A percentile compares a stretch with the other conserved stretches of the same genome.
Evolutionary conservation across 208 protist genomes (phyloP).

Genomic region (Acanthamoeba castellanii): DNA sequence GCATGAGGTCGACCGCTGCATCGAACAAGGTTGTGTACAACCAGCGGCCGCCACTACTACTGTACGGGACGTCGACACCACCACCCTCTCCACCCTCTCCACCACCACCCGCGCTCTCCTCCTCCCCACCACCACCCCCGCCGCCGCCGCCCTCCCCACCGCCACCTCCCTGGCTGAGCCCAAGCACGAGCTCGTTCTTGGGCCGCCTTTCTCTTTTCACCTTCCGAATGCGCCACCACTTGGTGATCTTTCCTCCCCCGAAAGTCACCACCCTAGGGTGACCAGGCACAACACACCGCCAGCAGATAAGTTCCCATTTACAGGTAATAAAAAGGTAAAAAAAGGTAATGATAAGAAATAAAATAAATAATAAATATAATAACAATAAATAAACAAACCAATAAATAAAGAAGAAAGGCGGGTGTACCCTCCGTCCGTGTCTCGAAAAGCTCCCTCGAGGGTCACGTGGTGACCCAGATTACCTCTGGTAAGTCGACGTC

Average conservation of each 20-base stretch:
- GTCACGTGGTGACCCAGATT: constrained; percentile 41
- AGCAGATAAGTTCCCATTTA: background rate
- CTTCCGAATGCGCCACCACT: background rate
- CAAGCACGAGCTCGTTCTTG: no score
- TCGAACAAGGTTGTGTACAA: constrained; percentile 49
- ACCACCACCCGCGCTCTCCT: background rate
- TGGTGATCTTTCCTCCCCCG: constrained; percentile 55
- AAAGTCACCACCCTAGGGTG: constrained; percentile 9
- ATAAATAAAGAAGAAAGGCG: background rate
- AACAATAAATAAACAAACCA: no score
- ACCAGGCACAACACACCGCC: background rate
- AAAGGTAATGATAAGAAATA: no score
- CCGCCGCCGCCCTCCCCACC: background rate
- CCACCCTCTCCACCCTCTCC: background rate
- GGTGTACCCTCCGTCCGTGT: constrained; percentile 23
- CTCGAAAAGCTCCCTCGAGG: constrained; percentile 39
- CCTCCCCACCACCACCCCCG: background rate
- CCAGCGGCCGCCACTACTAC: constrained; percentile 49
- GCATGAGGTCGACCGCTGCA: constrained; percentile 34
- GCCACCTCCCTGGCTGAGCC: background rate
- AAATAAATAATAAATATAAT: no score
- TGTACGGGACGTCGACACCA: constrained; percentile 37
- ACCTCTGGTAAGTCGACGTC: constrained; percentile 42
- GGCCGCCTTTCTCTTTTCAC: background rate
- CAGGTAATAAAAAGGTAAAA: no score